A percentile compares a stretch with the other conserved stretches of the same genome.
Evolutionary conservation across 305 asterid species (phyloP).

Genomic region (Plantago lanceolata): DNA sequence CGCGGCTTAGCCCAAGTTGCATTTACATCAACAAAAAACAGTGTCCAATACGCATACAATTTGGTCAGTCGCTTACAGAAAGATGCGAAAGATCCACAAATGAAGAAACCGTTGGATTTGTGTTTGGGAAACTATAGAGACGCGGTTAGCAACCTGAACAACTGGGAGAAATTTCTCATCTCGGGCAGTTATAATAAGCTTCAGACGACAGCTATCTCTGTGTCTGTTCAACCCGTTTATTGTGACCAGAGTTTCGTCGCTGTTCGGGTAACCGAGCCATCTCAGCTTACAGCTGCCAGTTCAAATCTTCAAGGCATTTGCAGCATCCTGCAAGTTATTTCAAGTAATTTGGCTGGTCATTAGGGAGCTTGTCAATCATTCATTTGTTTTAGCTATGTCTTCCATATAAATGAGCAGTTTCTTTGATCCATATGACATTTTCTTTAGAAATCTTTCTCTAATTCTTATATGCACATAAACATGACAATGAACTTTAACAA

Average conservation of each 20-base stretch:
- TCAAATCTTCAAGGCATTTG: neutral
- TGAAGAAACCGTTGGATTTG: neutral
- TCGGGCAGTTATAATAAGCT: neutral
- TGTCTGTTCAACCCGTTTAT: neutral
- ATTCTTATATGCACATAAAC: too few relatives aligned
- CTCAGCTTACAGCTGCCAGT: neutral
- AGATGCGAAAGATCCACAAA: neutral
- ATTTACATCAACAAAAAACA: neutral
- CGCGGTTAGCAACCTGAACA: neutral
- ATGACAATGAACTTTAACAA: too few relatives aligned
- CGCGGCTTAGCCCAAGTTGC: constrained; percentile 2
- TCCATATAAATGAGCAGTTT: too few relatives aligned
- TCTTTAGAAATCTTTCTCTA: too few relatives aligned
- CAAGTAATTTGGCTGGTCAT: neutral
- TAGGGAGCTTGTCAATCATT: too few relatives aligned
- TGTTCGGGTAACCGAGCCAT: neutral
- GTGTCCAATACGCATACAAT: neutral
- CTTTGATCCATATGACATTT: too few relatives aligned
- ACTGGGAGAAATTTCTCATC: neutral
- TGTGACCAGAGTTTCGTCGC: neutral
- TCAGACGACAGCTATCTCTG: neutral
- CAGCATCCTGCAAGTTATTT: neutral
- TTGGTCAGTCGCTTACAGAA: neutral
- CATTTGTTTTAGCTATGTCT: too few relatives aligned
- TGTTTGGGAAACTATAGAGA: neutral